phyloP scores from a whole-genome alignment of 768 basidiomycete species.

The Rhodotorula graminis region DNA sequence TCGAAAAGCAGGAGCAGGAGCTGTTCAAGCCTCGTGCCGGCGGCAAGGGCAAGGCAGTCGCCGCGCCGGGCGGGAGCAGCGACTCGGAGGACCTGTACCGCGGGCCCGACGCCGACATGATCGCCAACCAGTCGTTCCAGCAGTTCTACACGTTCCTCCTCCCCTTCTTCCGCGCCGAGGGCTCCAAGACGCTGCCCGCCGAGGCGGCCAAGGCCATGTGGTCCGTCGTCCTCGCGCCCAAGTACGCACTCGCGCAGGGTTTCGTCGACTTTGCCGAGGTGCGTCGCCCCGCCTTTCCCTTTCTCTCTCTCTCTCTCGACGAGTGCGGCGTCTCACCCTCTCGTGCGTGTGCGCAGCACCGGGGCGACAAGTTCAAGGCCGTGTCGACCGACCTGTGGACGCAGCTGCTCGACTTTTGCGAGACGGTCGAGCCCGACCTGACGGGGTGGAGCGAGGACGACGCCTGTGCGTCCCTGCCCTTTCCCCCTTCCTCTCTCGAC shows the following conservation, averaged over 20 bases:
- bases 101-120: slow-evolving; percentile 23
- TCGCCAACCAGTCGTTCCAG: slow-evolving; percentile 49
- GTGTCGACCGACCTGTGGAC: slow-evolving; percentile 80
- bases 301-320: rapidly evolving
- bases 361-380: slow-evolving; percentile 63
- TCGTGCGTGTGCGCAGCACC: slow-evolving; percentile 39
- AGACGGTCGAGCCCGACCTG: slow-evolving; percentile 58
- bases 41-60: slow-evolving; percentile 19
- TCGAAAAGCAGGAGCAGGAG: slow-evolving; percentile 49
- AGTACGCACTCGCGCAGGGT: slow-evolving; percentile 63
- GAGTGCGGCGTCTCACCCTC: too few relatives aligned
- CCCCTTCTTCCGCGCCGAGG: slow-evolving; percentile 66
- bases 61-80: slow-evolving; percentile 52
- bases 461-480: slow-evolving; percentile 51
- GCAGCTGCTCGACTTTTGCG: slow-evolving; percentile 73
- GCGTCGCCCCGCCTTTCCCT: slow-evolving; percentile 36
- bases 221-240: slow-evolving; percentile 66
- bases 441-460: slow-evolving; percentile 70
- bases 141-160: slow-evolving; percentile 71
- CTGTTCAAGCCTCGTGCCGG: slow-evolving; percentile 38
- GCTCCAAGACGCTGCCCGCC: slow-evolving; percentile 46
- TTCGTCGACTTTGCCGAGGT: slow-evolving; percentile 66
- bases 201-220: slow-evolving; percentile 70
- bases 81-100: slow-evolving; percentile 50
- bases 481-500: neutral